These are phyloP conservation scores for Alternaria novae-zelandiae DNA, from an alignment of 2,329 filamentous ascomycete species.

Conservation along the genomic window DNA sequence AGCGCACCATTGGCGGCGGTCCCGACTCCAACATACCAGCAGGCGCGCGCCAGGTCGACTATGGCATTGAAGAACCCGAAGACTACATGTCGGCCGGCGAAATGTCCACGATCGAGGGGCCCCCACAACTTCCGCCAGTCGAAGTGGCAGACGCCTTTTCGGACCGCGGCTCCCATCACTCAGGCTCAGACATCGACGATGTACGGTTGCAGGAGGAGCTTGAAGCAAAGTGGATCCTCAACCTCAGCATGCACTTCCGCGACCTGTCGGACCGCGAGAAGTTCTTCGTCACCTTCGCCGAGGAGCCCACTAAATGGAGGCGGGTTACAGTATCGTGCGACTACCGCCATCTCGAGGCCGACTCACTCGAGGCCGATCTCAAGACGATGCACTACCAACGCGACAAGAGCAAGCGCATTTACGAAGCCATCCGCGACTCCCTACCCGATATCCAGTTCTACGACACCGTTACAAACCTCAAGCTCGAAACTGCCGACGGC, in stretches of 20 bases:
- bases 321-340: conserved; percentile 93
- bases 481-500: conserved; percentile 85
- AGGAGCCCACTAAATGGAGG: conserved; percentile 79
- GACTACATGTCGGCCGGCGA: conserved; percentile 30
- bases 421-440: conserved; percentile 91
- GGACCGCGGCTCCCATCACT: conserved; percentile 41
- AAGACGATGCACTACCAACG: conserved; percentile 79
- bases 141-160: conserved; percentile 37
- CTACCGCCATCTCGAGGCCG: conserved; percentile 79
- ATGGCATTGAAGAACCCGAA: conserved; percentile 29
- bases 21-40: conserved; percentile 40
- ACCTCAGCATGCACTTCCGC: conserved; percentile 97
- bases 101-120: not conserved
- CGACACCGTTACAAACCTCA: conserved; percentile 92
- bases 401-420: conserved; percentile 91
- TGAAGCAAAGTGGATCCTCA: conserved; percentile 90
- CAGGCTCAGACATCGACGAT: conserved; percentile 57
- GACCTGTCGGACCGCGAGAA: conserved; percentile 94
- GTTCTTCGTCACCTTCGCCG: conserved; percentile 95
- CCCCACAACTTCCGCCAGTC: conserved; percentile 28
- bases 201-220: conserved; percentile 78
- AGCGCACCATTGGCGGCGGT: conserved; percentile 40
- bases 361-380: conserved; percentile 86
- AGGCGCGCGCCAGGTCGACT: conserved; percentile 46
- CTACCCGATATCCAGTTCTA: conserved; percentile 95